Percentiles rank a stretch among this genome's conserved stretches.
Conservation (phyloP, 306 rosid species). For the Parietaria judaica region DNA sequence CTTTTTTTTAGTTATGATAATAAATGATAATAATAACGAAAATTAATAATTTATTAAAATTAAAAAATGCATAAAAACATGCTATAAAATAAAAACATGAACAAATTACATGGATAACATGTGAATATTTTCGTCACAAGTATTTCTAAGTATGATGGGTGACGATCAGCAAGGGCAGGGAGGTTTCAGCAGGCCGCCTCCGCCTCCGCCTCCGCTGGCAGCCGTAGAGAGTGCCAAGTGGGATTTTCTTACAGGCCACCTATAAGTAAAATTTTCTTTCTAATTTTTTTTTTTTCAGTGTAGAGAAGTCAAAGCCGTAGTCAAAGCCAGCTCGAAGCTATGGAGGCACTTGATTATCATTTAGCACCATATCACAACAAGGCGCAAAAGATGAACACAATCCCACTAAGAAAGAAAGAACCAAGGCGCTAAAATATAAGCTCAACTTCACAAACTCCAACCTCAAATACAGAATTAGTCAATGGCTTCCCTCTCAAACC, state of each 20-base stretch:
- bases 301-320: conserved; percentile 17
- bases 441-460: conserved; percentile 20
- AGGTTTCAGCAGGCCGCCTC: no score
- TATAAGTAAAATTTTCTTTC: no score
- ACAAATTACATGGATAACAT: no score
- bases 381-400: conserved; percentile 2
- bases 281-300: conserved; percentile 15
- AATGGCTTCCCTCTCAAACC: neutral
- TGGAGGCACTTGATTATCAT: neutral
- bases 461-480: conserved; percentile 18
- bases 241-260: conserved; percentile 9
- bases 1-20: no score
- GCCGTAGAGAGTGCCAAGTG: conserved; percentile 22
- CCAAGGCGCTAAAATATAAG: conserved; percentile 17
- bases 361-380: conserved; percentile 17
- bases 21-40: no score
- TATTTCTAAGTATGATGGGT: no score
- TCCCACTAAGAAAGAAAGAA: conserved; percentile 9
- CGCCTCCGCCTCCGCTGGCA: no score
- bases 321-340: conserved; percentile 7
- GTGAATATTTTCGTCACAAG: no score
- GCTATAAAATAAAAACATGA: no score
- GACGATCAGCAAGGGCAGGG: no score
- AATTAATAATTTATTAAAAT: no score
- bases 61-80: no score